These are phyloP conservation scores for Metschnikowia continentalis DNA, from an alignment of 805 yeast genomes.

Conservation along the genomic window DNA sequence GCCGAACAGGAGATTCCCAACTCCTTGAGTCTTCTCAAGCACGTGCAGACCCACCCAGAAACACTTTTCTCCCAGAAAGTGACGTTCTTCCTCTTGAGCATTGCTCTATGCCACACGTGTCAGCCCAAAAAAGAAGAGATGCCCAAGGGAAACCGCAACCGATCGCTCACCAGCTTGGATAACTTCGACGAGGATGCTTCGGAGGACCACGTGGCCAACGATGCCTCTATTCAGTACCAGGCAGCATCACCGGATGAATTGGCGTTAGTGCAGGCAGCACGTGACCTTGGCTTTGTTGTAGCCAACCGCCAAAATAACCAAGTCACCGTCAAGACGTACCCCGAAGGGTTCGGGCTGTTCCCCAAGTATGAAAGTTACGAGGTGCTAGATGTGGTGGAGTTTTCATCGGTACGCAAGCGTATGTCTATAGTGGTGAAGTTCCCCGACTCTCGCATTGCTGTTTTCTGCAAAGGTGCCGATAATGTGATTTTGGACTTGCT, in stretches of 20 bases:
- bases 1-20: slow-evolving; percentile 41
- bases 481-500: slow-evolving; percentile 78
- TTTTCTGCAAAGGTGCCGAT: slow-evolving; percentile 95
- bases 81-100: slow-evolving; percentile 70
- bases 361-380: slow-evolving; percentile 68
- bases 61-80: slow-evolving; percentile 67
- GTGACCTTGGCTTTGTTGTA: slow-evolving; percentile 91
- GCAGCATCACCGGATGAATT: slow-evolving; percentile 96
- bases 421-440: slow-evolving; percentile 84
- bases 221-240: slow-evolving; percentile 68
- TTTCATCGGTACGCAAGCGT: slow-evolving; percentile 82
- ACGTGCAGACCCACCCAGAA: slow-evolving; percentile 69
- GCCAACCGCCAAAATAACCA: slow-evolving; percentile 58
- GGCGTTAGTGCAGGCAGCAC: slow-evolving; percentile 89
- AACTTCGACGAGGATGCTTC: slow-evolving; percentile 12
- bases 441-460: slow-evolving; percentile 70
- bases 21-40: slow-evolving; percentile 61
- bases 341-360: slow-evolving; percentile 66
- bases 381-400: slow-evolving; percentile 77
- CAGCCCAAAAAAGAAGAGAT: slow-evolving; percentile 54
- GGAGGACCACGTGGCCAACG: slow-evolving; percentile 17
- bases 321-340: slow-evolving; percentile 72
- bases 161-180: slow-evolving; percentile 18
- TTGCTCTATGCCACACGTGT: slow-evolving; percentile 89
- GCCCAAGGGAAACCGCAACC: slow-evolving; percentile 3